Conservation (phyloP, 805 yeast genomes). For the Kluyveromyces starmeri region DNA sequence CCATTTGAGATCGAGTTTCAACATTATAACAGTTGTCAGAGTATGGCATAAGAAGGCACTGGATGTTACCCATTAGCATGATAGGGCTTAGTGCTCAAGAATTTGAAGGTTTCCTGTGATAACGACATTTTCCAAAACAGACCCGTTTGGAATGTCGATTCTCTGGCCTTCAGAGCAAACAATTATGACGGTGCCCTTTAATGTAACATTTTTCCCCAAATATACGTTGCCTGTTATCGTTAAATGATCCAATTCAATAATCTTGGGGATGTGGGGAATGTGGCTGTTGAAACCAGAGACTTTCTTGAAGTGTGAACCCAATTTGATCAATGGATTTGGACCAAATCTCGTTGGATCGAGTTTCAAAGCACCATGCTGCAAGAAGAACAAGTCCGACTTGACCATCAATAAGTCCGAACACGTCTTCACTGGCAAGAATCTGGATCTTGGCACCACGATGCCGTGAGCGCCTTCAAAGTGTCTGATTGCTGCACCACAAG, state of each 20-base stretch:
- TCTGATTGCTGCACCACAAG: slow-evolving; percentile 98
- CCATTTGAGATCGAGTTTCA: too few species aligned
- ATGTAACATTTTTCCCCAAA: slow-evolving; percentile 80
- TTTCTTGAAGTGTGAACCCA: slow-evolving; percentile 95
- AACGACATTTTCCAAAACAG: slow-evolving; percentile 90
- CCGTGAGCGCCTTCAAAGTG: slow-evolving; percentile 94
- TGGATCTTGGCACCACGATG: slow-evolving; percentile 94
- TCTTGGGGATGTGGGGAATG: slow-evolving; percentile 91
- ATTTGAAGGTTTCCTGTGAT: slow-evolving; percentile 94
- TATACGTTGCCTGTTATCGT: slow-evolving; percentile 95
- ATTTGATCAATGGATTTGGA: slow-evolving; percentile 86
- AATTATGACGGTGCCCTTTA: slow-evolving; percentile 95
- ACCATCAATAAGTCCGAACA: slow-evolving; percentile 91
- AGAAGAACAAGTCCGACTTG: slow-evolving; percentile 84
- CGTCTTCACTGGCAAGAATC: slow-evolving; percentile 97
- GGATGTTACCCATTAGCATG: too few species aligned
- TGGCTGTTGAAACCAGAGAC: slow-evolving; percentile 84
- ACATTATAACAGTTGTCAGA: too few species aligned
- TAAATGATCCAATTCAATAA: slow-evolving; percentile 92
- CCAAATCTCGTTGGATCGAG: slow-evolving; percentile 81
- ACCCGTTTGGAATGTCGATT: slow-evolving; percentile 96
- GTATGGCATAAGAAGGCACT: too few species aligned
- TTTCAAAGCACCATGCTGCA: slow-evolving; percentile 85
- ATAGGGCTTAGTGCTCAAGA: slow-evolving; percentile 61
- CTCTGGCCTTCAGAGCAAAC: slow-evolving; percentile 95